Evolutionary conservation across 257 asterid genomes (phyloP), one percentile per base, ranked within the genome.

Genomic region (Solanum gracilifrons): DNA sequence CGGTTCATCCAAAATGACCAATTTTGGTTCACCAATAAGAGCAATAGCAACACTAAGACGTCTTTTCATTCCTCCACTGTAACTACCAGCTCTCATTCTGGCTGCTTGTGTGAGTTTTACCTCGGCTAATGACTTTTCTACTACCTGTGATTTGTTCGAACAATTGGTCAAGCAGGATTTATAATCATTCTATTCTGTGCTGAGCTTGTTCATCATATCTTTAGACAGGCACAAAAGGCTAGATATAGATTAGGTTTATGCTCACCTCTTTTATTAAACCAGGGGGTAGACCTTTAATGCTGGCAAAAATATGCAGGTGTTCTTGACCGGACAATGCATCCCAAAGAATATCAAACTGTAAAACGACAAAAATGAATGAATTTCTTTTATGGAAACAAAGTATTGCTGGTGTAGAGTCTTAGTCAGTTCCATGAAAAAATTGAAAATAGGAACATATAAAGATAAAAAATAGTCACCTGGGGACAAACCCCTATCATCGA

Each of bases 401-500:
- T 41, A 87, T 77, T 51, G 66, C 33, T 86, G 16, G 36, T 51
- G 6, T 9, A 46, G 69, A 85, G 87, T 86, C 73, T 48, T 27
- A 33, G 41, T 86, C 27, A 72, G 72, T 72, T 43, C 27, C 88
- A 71, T n/a, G 82, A 86, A 86, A 86, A 29, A 7, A 2, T 31
- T 21, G 88, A 86, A 51, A 46, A 83, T 79, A 62, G 25, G 88
- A 80, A 88, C 86, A 83, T 23, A 69, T 84, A 48, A 75, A 64
- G 80, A 62, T 75, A 51, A 91, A 83, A 86, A 85, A 92, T 72
- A 74, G 73, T 87, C 88, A 93, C 99, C 96, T 97, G 99, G 48
- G 99, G 98, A 88, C 99, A 97, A 92, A 97, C 99, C 87, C 99
- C 99, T 74, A 95, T 95, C 94, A 94, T 94, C 90, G 90, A 92